A percentile compares a stretch with the other conserved stretches of the same genome.
These are phyloP conservation scores for Clausena lansium DNA, from an alignment of 345 rosid species.

Conservation along the genomic window DNA sequence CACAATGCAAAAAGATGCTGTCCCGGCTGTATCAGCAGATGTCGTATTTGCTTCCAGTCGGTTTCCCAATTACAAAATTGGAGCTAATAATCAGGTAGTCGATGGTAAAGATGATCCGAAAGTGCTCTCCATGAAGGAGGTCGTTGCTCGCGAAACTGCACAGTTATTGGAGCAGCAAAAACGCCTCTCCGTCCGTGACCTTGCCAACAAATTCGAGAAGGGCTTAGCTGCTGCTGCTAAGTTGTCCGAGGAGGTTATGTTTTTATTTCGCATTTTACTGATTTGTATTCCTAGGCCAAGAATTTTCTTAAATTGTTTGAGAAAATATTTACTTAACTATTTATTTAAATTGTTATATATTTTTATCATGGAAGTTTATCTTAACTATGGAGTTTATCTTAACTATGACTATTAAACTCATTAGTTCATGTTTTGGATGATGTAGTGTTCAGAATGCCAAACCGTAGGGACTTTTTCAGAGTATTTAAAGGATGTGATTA, in stretches of 20 bases:
- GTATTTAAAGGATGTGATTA: background rate
- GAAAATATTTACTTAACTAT: background rate
- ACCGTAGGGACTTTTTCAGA: background rate
- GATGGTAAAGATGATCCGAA: conserved; percentile 73
- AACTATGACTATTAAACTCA: background rate
- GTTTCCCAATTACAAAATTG: conserved; percentile 81
- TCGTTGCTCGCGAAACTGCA: conserved; percentile 88
- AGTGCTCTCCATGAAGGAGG: conserved; percentile 85
- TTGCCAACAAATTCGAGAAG: conserved; percentile 87
- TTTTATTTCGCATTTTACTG: conserved; percentile 1
- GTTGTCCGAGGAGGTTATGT: conserved; percentile 82
- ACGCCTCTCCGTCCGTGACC: conserved; percentile 94
- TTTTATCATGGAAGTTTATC: background rate
- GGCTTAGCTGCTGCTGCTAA: conserved; percentile 96
- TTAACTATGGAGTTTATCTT: background rate
- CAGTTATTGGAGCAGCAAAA: conserved; percentile 88
- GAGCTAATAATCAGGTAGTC: conserved; percentile 70
- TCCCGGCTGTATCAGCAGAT: conserved; percentile 77
- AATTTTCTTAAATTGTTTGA: background rate
- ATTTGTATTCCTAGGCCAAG: background rate
- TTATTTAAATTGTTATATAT: background rate
- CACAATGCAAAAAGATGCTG: conserved; percentile 61
- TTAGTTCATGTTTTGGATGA: background rate
- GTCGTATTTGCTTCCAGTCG: conserved; percentile 79
- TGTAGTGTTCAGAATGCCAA: background rate